Base-by-base conservation (phyloP, 352 stramenopile species). In the Phytophthora citricola region DNA sequence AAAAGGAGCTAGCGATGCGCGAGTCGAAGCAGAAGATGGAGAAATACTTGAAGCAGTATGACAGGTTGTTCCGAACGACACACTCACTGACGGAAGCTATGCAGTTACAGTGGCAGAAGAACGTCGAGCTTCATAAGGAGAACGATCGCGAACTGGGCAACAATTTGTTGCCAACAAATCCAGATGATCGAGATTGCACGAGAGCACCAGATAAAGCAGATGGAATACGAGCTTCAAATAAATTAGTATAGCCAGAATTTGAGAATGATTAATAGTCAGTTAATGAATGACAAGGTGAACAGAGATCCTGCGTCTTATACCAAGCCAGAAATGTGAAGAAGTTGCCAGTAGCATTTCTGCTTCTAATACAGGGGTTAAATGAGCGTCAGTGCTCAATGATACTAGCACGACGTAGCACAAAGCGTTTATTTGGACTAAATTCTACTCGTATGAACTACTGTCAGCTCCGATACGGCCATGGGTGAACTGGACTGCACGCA, bases 11-110 rank as follows among this genome's bases (percentile, higher is more conserved):
- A 0, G 45, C 81, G 24, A 78, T 96, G 68, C 79, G 84, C 27
- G 83, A 93, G 31, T 88, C 83, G 40, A 96, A 96, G 70, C 73
- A 88, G 6, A 92, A 93, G 43, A 95, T 97, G 85, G 85, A 97
- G 27, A 92, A 91, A 49, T 95, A 96, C 54, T 63, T 95, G 17
- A 90, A 88, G 32, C 81, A 97, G 51, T 96, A 97, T 54, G 88
- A 97, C 53, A 74, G 69, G 8, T 75, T 97, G 2, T 96, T 94
- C 48, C 77, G 85, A 31, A 91, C 84, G 40, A 93, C 83, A 0
- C 84, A 92, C 47, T 86, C 81, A 14, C 66, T 92, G 27, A 93
- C 86, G 1, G 83, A 91, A 51, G 82, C 81, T n/a, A 93, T 91
- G 83, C 83, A 94, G 41, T 46, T 78, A 26, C 85, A 94, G 49